phyloP scores from a whole-genome alignment of 139 green algal genomes.

The Chlamydomonas urium region DNA sequence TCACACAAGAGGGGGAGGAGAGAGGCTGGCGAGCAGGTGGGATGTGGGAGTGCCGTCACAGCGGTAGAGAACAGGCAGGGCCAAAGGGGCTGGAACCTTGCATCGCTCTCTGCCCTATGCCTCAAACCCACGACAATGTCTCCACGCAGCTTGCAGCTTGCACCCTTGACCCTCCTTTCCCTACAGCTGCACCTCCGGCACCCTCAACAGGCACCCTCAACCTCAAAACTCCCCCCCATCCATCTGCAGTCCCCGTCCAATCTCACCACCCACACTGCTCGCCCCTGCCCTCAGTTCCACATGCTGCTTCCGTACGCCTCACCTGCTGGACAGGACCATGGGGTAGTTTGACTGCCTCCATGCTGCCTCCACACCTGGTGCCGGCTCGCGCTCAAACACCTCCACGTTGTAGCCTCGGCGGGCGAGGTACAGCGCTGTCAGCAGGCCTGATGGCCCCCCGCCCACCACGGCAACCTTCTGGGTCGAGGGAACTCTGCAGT shows the following conservation, averaged over 20 bases:
- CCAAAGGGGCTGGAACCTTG: neutral
- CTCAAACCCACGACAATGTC: too few species aligned
- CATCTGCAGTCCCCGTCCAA: neutral
- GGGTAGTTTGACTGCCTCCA: conserved; percentile 7
- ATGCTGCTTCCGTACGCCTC: neutral
- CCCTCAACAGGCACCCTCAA: too few species aligned
- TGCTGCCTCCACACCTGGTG: neutral
- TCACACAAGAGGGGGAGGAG: too few species aligned
- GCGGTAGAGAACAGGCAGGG: neutral
- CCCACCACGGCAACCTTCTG: conserved; percentile 8
- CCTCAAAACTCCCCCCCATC: neutral
- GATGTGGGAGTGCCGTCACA: too few species aligned
- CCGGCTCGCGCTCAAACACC: conserved; percentile 7
- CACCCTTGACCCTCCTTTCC: neutral
- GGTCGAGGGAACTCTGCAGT: conserved; percentile 1
- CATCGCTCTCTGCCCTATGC: too few species aligned
- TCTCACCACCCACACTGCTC: neutral
- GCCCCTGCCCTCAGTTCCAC: neutral
- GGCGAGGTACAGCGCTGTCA: conserved; percentile 14
- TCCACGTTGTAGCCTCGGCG: conserved; percentile 12
- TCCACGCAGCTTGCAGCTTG: neutral
- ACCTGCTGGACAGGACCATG: conserved; percentile 9
- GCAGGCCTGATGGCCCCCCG: conserved; percentile 3
- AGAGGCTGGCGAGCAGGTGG: too few species aligned
- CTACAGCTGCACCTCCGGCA: too few species aligned